phyloP scores from a whole-genome alignment of 106 monocot genomes.

The Dendrobium nobile region DNA sequence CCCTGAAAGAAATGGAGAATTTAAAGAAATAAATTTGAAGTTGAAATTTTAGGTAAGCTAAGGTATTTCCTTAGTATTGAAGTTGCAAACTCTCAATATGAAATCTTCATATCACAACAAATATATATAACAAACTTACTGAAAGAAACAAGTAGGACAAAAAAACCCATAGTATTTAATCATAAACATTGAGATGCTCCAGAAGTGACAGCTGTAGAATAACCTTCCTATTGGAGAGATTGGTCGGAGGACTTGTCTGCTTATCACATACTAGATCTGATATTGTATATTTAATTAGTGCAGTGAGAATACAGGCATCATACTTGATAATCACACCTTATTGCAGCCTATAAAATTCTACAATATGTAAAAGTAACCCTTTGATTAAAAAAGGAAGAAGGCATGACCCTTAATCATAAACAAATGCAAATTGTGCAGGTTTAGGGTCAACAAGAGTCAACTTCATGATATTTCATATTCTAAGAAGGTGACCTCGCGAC shows the following conservation, averaged over 20 bases:
- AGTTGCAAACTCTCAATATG: neutral
- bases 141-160: neutral
- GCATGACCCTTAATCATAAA: neutral
- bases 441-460: neutral
- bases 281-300: too few relatives aligned
- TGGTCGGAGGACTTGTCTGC: too few relatives aligned
- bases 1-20: neutral
- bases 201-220: neutral
- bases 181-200: neutral
- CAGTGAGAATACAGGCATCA: too few relatives aligned
- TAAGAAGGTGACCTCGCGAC: too few relatives aligned
- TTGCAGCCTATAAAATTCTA: too few relatives aligned
- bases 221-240: too few relatives aligned
- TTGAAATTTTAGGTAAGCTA: neutral
- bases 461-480: neutral
- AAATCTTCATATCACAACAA: neutral
- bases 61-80: neutral
- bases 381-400: neutral
- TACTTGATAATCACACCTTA: neutral
- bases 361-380: neutral
- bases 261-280: too few relatives aligned
- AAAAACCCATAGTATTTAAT: neutral
- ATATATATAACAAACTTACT: neutral
- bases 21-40: neutral
- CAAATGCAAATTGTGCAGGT: neutral